Evolutionary conservation across 2,329 filamentous ascomycete genomes (phyloP), one percentile per base, ranked within the genome.

Genomic region (Rutstroemia sp.): DNA sequence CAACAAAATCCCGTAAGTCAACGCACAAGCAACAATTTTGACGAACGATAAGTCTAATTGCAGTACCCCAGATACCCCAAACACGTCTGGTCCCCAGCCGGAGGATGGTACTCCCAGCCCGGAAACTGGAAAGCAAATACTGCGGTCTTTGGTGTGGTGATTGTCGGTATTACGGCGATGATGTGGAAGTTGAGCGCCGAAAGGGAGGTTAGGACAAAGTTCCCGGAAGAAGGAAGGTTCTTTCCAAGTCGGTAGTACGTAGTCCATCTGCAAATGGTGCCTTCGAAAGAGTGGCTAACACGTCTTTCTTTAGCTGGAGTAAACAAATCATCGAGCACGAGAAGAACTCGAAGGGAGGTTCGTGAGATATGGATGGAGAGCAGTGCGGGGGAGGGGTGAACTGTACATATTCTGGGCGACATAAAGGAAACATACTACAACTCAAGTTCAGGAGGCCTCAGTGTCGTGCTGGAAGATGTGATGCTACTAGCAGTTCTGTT

Each of bases 51-150:
- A 37, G n/a, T 49, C 52, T 55, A 12, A 55, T 19, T 19, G 23
- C 21, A n/a, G n/a, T 9, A 49, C 34, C 42, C 25, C 68, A 95
- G 90, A 71, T 96, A 96, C 76, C 92, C 91, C 73, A 96, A 96
- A 81, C 92, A 99, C 80, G 90, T 99, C 81, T 99, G 94, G 94
- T 97, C 94, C 70, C 94, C 94, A 61, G 80, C 92, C 63, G 94
- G 94, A 81, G 94, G 94, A 75, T 99, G 94, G 94, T 99, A 99
- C 75, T 78, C 87, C 54, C 92, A 95, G 73, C 94, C 94, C 54
- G 79, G 82, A 65, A 99, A 99, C 80, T 99, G 94, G 94, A 94
- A 88, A 73, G 76, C 78, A 68, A 99, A 99, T 79, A 99, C 94
- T 5, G 79, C 86, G 55, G 78, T 94, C 64, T 84, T 91, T 70